A percentile compares a stretch with the other conserved stretches of the same genome.
phyloP scores from a whole-genome alignment of 805 yeast genomes.

The Lachancea thermotolerans region DNA sequence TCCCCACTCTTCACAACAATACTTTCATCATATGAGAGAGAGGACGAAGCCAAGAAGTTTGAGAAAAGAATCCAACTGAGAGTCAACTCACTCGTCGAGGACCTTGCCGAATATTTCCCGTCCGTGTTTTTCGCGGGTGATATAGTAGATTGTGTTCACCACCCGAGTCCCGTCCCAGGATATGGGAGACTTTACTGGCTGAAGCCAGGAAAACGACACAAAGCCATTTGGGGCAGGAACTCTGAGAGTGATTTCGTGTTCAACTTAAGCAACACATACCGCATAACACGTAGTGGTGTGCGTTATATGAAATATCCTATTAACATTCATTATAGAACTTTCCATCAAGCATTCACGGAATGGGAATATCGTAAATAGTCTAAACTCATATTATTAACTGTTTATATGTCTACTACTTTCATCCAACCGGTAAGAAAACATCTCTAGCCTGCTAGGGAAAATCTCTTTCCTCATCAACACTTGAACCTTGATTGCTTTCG shows the following conservation, averaged over 20 bases:
- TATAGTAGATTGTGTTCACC: slow-evolving; percentile 24
- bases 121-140: slow-evolving; percentile 19
- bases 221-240: slow-evolving; percentile 21
- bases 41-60: slow-evolving; percentile 15
- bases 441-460: too few species aligned
- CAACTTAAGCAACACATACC: slow-evolving; percentile 13
- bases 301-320: slow-evolving; percentile 25
- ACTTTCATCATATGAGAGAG: slow-evolving; percentile 12
- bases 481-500: neutral
- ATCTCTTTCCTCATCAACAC: too few species aligned
- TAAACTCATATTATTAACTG: neutral
- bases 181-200: slow-evolving; percentile 33
- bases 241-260: slow-evolving; percentile 20
- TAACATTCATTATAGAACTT: slow-evolving; percentile 16
- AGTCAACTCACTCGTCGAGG: slow-evolving; percentile 11
- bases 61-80: slow-evolving; percentile 13
- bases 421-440: too few species aligned
- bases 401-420: neutral
- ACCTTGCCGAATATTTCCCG: slow-evolving; percentile 18
- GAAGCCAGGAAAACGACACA: slow-evolving; percentile 22
- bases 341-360: slow-evolving; percentile 25
- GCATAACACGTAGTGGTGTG: slow-evolving; percentile 23
- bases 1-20: slow-evolving; percentile 22
- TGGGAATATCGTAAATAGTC: slow-evolving; percentile 19
- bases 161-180: slow-evolving; percentile 23